Conservation (phyloP, 2,329 filamentous ascomycete species). For the Fusarium udum region DNA sequence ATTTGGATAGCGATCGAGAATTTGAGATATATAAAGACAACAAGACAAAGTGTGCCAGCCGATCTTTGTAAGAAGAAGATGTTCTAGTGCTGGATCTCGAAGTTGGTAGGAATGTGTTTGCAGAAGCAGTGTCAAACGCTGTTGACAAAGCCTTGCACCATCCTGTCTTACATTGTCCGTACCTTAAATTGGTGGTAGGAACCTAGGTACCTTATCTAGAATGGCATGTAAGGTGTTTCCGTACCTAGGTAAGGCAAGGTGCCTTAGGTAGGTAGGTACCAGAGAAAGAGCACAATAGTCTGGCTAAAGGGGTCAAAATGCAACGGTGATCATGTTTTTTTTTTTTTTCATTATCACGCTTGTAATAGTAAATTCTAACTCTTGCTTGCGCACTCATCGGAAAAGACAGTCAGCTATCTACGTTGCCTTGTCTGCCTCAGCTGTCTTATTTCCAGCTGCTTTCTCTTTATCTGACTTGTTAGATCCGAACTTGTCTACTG, state of each 20-base stretch:
- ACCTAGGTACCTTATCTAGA: background rate
- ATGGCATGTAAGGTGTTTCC: background rate
- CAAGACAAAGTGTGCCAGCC: background rate
- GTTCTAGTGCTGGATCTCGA: background rate
- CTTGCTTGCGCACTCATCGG: background rate
- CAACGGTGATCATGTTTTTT: background rate
- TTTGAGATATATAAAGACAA: background rate
- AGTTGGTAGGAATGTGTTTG: too few relatives aligned
- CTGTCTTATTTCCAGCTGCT: background rate
- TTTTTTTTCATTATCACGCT: background rate
- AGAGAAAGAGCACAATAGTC: background rate
- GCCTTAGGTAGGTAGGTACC: background rate
- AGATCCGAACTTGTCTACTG: background rate
- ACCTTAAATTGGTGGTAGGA: background rate
- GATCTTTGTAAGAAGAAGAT: background rate
- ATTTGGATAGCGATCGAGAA: background rate
- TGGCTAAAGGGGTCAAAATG: background rate
- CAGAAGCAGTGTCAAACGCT: background rate
- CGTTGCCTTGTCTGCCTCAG: background rate
- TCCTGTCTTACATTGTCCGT: background rate
- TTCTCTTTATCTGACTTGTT: background rate
- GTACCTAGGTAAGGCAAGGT: background rate
- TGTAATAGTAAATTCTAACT: background rate
- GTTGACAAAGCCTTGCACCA: background rate
- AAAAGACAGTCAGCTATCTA: background rate